Conservation (phyloP, 352 stramenopile species). For the Discostella stelligera region DNA sequence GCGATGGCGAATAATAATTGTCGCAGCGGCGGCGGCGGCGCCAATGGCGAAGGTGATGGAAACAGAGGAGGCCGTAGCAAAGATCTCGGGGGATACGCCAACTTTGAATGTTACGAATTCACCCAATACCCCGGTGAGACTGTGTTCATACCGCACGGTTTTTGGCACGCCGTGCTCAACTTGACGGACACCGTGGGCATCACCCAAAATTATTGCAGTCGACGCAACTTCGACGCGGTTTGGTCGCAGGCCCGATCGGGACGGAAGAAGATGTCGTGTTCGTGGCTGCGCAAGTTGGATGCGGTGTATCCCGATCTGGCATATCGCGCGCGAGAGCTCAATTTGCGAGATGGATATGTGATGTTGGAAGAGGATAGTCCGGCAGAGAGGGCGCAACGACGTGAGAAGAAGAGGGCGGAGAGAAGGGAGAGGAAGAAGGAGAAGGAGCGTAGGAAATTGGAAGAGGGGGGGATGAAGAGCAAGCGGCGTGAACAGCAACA, state of each 20-base stretch:
- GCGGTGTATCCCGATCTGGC: conserved; percentile 86
- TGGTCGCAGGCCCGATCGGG: conserved; percentile 87
- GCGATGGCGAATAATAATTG: background rate
- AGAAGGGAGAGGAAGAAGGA: conserved; percentile 48
- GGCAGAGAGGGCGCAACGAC: conserved; percentile 42
- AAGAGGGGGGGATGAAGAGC: conserved; percentile 25
- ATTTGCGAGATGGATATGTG: conserved; percentile 87
- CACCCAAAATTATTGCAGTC: conserved; percentile 87
- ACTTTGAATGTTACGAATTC: conserved; percentile 84
- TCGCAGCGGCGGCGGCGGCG: background rate
- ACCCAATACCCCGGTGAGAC: conserved; percentile 83
- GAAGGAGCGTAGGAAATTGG: background rate
- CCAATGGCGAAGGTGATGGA: background rate
- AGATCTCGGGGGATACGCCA: conserved; percentile 46
- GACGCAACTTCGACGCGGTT: conserved; percentile 84
- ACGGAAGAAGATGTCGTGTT: conserved; percentile 92
- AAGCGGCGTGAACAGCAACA: conserved; percentile 25
- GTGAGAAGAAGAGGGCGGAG: conserved; percentile 51
- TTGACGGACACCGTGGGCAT: conserved; percentile 84
- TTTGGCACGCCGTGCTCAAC: conserved; percentile 86
- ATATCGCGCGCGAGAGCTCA: conserved; percentile 83
- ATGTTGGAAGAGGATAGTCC: conserved; percentile 83
- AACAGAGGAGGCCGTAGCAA: background rate
- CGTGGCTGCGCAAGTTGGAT: conserved; percentile 88
- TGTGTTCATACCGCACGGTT: conserved; percentile 76